Evolutionary conservation across 2,329 filamentous ascomycete genomes (phyloP).

Genomic region (Laburnicola sp.): DNA sequence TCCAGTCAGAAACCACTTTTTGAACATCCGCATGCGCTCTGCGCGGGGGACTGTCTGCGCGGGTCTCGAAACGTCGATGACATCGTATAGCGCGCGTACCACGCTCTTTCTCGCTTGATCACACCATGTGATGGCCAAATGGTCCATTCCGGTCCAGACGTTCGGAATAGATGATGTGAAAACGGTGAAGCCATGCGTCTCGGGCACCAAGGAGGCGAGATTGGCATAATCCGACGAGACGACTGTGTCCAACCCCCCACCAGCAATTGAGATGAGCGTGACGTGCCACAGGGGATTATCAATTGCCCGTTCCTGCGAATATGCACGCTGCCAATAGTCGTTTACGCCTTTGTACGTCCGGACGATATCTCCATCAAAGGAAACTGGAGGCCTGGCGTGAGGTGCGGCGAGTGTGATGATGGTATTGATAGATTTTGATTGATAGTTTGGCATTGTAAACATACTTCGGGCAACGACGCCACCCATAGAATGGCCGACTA

Average conservation of each 20-base stretch:
- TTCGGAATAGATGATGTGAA: conserved; percentile 93
- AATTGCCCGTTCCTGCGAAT: conserved; percentile 82
- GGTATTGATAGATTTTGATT: conserved; percentile 95
- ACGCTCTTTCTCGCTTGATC: conserved; percentile 94
- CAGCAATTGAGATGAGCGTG: conserved; percentile 92
- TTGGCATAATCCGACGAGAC: conserved; percentile 96
- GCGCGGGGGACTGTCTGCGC: conserved; percentile 85
- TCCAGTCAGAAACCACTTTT: conserved; percentile 85
- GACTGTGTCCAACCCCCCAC: conserved; percentile 89
- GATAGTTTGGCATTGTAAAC: conserved; percentile 94
- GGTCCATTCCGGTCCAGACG: conserved; percentile 98
- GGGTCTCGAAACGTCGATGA: conserved; percentile 81
- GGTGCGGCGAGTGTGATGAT: conserved; percentile 97
- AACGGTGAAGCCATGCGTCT: conserved; percentile 96
- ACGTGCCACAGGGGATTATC: conserved; percentile 94
- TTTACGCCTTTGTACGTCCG: conserved; percentile 92
- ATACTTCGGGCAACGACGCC: conserved; percentile 93
- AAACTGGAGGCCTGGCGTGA: conserved; percentile 87
- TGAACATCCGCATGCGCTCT: conserved; percentile 86
- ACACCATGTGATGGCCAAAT: conserved; percentile 96
- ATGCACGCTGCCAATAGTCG: conserved; percentile 88
- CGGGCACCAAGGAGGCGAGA: conserved; percentile 87
- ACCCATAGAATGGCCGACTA: conserved; percentile 97
- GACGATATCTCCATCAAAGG: conserved; percentile 93
- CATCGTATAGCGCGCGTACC: conserved; percentile 81